A percentile compares a stretch with the other conserved stretches of the same genome.
phyloP scores from a whole-genome alignment of 2,329 filamentous ascomycete species.

The Capronia americana region DNA sequence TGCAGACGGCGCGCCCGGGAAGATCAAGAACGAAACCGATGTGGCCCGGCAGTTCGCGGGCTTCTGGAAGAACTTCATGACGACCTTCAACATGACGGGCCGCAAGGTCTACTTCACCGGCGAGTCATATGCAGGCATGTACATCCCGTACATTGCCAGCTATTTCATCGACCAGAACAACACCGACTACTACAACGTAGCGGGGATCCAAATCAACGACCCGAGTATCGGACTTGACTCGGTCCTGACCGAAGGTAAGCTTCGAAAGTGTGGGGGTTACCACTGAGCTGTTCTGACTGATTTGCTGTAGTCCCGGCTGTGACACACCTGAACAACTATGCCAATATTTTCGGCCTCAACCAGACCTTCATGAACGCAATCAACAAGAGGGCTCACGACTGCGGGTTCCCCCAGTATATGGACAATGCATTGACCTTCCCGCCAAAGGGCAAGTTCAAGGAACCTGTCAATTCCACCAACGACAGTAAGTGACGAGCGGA shows the following conservation, averaged over 20 bases:
- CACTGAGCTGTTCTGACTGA: neutral
- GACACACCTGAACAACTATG: conserved; percentile 50
- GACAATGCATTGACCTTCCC: conserved; percentile 69
- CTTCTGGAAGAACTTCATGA: conserved; percentile 62
- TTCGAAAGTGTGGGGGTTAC: too few relatives aligned
- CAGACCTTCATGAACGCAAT: conserved; percentile 44
- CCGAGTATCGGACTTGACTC: conserved; percentile 53
- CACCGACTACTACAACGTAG: conserved; percentile 59
- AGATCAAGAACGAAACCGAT: conserved; percentile 57
- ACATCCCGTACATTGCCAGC: conserved; percentile 53
- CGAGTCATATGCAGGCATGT: conserved; percentile 59
- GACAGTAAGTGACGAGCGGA: conserved; percentile 1
- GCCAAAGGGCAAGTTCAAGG: conserved; percentile 43
- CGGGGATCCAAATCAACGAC: conserved; percentile 58
- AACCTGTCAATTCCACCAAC: conserved; percentile 41
- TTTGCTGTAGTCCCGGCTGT: conserved; percentile 44
- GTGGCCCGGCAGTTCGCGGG: conserved; percentile 56
- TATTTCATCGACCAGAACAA: conserved; percentile 58
- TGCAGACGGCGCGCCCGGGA: conserved; percentile 44
- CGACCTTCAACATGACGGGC: conserved; percentile 60
- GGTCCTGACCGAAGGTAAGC: conserved; percentile 40
- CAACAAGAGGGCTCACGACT: conserved; percentile 49
- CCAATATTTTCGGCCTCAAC: conserved; percentile 36
- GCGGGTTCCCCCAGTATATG: conserved; percentile 56
- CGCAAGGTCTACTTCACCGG: conserved; percentile 63